Evolutionary conservation across 192 early-diverging fungal species (phyloP), one percentile per base, ranked within the genome.

Genomic region (Podila epicladia): DNA sequence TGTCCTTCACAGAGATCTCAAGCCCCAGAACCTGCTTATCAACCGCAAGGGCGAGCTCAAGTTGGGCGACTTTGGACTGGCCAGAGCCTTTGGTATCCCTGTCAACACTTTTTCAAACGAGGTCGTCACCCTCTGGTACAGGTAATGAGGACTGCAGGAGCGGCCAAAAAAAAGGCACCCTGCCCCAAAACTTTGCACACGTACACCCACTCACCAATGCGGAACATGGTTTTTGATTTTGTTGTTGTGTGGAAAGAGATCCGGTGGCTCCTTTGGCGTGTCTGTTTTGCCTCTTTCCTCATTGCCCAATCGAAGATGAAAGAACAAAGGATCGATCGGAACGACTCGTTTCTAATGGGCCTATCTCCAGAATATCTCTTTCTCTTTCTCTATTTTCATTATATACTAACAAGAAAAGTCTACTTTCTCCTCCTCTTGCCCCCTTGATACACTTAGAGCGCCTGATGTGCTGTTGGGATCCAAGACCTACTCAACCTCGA

Each of bases 121-220:
- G 83, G 97, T 99, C 24, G 97, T 99, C 35, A 99, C 97, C 13
- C 89, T 99, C 45, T 99, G 97, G 97, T 99, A 99, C 76, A 91
- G 97, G 72, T 85, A 45, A 45, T 17, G 13, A 3, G 41, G 12
- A 65, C 53, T 62, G 31, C 5, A 57, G 3, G 33, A 37, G 35
- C 7, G 35, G 13, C 41, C 0, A 45, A 2, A 45, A 45, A 15
- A 45, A 13, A 45, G 41, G 12, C 0, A 2, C 41, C 12, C 41
- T 12, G 0, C 9, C 41, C 48, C 29, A 57, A 19, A n/a, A 38
- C 20, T 11, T 15, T 24, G 5, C 26, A 48, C 29, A 20, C 29
- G 41, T 4, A 45, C 41, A 12, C 41, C 2, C 38, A 35, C 33
- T 9, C 35, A 9, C 9, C 35, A 45, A 45, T 45, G 41, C 13